Conservation (phyloP, 2,329 filamentous ascomycete genomes). For the Neonectria magnoliae region DNA sequence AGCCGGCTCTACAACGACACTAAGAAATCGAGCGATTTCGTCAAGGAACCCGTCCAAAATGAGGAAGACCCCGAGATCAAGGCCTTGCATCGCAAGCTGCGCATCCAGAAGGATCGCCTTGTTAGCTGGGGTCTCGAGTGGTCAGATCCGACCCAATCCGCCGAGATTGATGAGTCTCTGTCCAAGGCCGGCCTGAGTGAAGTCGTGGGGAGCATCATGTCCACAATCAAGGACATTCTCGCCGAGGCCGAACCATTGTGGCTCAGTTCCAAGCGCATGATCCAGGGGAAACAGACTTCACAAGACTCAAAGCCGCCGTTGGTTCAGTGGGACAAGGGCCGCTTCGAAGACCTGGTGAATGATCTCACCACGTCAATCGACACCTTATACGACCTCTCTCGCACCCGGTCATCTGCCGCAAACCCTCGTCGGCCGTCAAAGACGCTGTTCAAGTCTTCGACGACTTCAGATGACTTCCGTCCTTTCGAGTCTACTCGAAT, state of each 20-base stretch:
- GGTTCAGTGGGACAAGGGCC: conserved; percentile 74
- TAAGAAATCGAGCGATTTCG: conserved; percentile 80
- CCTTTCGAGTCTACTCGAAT: conserved; percentile 69
- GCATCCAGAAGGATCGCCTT: conserved; percentile 82
- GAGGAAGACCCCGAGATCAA: conserved; percentile 75
- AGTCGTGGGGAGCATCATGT: conserved; percentile 81
- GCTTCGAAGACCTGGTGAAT: conserved; percentile 78
- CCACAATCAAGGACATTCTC: conserved; percentile 81
- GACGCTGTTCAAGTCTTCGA: conserved; percentile 48
- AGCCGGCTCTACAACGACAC: conserved; percentile 83
- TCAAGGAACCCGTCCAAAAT: conserved; percentile 71
- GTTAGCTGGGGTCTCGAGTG: conserved; percentile 85
- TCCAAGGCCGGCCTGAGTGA: conserved; percentile 81
- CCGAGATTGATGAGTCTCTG: conserved; percentile 76
- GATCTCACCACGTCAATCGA: conserved; percentile 83
- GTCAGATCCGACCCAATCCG: conserved; percentile 76
- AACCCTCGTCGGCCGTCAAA: conserved; percentile 45
- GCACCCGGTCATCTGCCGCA: conserved; percentile 65
- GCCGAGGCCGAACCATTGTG: conserved; percentile 80
- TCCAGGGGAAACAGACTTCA: conserved; percentile 52
- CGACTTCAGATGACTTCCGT: conserved; percentile 56
- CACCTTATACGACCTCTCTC: conserved; percentile 79
- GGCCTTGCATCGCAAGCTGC: conserved; percentile 77
- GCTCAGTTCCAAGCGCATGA: conserved; percentile 64
- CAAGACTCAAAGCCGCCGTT: conserved; percentile 65